Evolutionary conservation across 176 grass and related monocot genomes (phyloP), one percentile per base, ranked within the genome.

Genomic region (Elaeis guineensis): DNA sequence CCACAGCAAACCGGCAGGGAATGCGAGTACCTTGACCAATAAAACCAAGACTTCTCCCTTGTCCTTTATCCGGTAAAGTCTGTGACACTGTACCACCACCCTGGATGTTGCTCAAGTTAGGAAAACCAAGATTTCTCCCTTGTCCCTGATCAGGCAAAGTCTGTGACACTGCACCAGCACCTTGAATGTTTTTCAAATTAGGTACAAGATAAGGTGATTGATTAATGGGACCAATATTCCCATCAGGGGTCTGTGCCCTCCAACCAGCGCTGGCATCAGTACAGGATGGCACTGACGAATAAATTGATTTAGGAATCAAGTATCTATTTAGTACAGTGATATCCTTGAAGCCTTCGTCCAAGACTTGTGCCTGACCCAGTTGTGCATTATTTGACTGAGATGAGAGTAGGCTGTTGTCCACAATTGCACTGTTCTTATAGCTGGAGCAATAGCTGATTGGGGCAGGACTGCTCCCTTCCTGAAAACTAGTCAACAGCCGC

Each of bases 21-120:
- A 93, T 80, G 69, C 82, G 92, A 54, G 88, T 93, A 64, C 94
- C 88, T 83, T 93, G 92, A 60, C 94, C 94, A 55, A 98, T 88
- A 86, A 98, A 98, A 19, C 88, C 94, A 71, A 89, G 81, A 81
- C 67, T 85, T 55, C 74, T 85, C 65, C 74, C 89, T 77, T 78
- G 79, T 14, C 62, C 70, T 77, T 86, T 79, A 71, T 81, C 78
- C 51, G 77, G 71, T 50, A 87, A 73, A 60, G 78, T 83, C 25
- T 70, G 74, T 25, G 75, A 72, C 50, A 75, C 15, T 39, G 39
- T 52, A 63, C 63, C 72, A 26, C 77, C 68, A 62, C 75, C 69
- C 56, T 78, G 79, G 26, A 74, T 64, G 76, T 79, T 89, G 58
- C 77, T 74, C 21, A 73, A 81, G 51, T 58, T 73, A 53, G 35